Conservation (phyloP, 2,329 filamentous ascomycete species). For the Volutella citrinella region DNA sequence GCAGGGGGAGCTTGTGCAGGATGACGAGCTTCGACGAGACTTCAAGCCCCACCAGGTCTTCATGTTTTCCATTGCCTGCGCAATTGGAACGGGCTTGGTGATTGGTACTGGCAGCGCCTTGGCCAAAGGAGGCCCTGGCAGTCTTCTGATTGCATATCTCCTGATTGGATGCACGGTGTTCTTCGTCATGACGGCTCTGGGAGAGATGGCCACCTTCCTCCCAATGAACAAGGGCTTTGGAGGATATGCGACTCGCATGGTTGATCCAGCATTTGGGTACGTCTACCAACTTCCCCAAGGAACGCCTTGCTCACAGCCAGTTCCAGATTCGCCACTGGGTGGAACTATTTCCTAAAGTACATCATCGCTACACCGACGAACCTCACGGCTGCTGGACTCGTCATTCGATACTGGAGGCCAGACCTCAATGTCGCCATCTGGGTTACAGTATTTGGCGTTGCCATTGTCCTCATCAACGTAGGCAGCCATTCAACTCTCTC, state of each 20-base stretch:
- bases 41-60: conserved; percentile 29
- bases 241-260: conserved; percentile 28
- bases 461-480: conserved; percentile 32
- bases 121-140: conserved; percentile 42
- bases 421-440: conserved; percentile 38
- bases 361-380: conserved; percentile 37
- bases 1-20: too few relatives aligned
- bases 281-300: neutral
- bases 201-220: conserved; percentile 30
- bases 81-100: conserved; percentile 42
- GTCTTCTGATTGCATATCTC: conserved; percentile 37
- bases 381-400: conserved; percentile 35
- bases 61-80: conserved; percentile 38
- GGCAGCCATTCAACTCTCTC: neutral
- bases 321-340: conserved; percentile 38
- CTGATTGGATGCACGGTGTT: conserved; percentile 49
- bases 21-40: conserved; percentile 13
- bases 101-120: conserved; percentile 50
- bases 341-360: conserved; percentile 48
- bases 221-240: conserved; percentile 27
- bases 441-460: conserved; percentile 33
- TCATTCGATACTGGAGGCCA: conserved; percentile 36
- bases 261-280: conserved; percentile 29
- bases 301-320: neutral
- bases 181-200: conserved; percentile 49